Conservation (phyloP, 768 basidiomycete genomes). For the Postia placenta region DNA sequence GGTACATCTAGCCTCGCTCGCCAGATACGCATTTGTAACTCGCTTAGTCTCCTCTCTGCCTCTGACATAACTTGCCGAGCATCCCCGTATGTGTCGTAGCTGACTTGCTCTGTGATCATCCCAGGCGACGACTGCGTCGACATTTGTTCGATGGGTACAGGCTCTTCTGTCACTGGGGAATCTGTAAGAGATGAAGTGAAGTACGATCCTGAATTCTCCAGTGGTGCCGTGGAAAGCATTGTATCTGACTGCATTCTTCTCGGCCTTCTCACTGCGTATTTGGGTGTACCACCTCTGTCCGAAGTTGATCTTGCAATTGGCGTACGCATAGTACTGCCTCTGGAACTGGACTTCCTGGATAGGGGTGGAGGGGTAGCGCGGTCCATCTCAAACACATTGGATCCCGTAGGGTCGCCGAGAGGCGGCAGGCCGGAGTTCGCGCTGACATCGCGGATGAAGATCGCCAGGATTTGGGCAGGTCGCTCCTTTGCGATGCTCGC, state of each 20-base stretch:
- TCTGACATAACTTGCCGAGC: conserved; percentile 31
- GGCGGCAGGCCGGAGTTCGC: conserved; percentile 28
- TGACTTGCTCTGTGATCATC: not conserved
- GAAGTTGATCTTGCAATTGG: conserved; percentile 11
- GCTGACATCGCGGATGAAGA: conserved; percentile 79
- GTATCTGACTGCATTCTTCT: conserved; percentile 11
- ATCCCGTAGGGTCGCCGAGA: conserved; percentile 63
- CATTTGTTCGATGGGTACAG: conserved; percentile 12
- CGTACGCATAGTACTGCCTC: not conserved
- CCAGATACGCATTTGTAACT: conserved; percentile 61
- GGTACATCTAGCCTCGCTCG: conserved; percentile 57
- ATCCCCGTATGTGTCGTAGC: conserved; percentile 1
- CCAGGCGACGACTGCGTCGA: conserved; percentile 3
- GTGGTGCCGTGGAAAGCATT: not conserved
- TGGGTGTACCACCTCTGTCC: conserved; percentile 3
- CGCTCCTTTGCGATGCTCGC: conserved; percentile 64
- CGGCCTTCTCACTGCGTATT: conserved; percentile 1
- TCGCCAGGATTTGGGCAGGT: conserved; percentile 62
- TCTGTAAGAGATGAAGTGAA: conserved; percentile 11
- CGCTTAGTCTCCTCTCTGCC: conserved; percentile 47
- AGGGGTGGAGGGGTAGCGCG: not conserved
- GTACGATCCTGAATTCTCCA: conserved; percentile 7
- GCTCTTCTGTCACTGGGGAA: conserved; percentile 18
- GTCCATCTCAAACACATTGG: conserved; percentile 7
- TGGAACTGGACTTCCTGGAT: conserved; percentile 4